Base-by-base conservation (phyloP, 2,329 filamentous ascomycete species). In the Hypocreales sp. region DNA sequence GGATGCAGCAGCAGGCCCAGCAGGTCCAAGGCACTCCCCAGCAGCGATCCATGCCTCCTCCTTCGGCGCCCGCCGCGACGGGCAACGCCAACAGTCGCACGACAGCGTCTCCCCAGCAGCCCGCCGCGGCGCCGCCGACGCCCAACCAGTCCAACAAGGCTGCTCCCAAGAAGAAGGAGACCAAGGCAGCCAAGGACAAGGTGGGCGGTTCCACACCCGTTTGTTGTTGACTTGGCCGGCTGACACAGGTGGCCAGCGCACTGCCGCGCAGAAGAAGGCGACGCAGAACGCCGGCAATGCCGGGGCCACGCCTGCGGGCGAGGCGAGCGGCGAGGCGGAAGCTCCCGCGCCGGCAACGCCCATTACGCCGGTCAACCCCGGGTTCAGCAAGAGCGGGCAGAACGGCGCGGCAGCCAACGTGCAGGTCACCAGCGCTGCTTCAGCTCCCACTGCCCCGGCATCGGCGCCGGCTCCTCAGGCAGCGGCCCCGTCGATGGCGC, bases 101-200 rank as follows among this genome's bases (percentile, higher is more conserved):
- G 22, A 66, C 70, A 10, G 67, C 67, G 9, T 74, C 72, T 12
- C 73, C 72, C 15, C 72, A 75, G 40, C 65, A 69, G 38, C 65
- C 64, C 35, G 70, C 64, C 32, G 65, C 71, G 6, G 77, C 76
- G 20, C 80, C 81, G 1, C 80, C 80, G 2, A 90, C 81, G 4
- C 81, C 81, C 2, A 74, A 71, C 27, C 78, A 82, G 45, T 50
- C 60, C 2, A 76, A 73, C 45, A 87, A 87, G 58, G 53, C 76
- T 4, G 73, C 70, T 19, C 77, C 79, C 1, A 84, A 82, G 51
- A 87, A 87, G 66, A 80, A 82, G 59, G 71, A 73, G 18, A 58
- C 55, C 5, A 77, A 76, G 51, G 64, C 60, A 34, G 59, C 67
- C 5, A 79, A 76, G 51, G 60, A 55, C 31, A 81, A 82, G 72